Evolutionary conservation across 192 early-diverging fungal genomes (phyloP).

Genomic region (Umbelopsis vinacea): DNA sequence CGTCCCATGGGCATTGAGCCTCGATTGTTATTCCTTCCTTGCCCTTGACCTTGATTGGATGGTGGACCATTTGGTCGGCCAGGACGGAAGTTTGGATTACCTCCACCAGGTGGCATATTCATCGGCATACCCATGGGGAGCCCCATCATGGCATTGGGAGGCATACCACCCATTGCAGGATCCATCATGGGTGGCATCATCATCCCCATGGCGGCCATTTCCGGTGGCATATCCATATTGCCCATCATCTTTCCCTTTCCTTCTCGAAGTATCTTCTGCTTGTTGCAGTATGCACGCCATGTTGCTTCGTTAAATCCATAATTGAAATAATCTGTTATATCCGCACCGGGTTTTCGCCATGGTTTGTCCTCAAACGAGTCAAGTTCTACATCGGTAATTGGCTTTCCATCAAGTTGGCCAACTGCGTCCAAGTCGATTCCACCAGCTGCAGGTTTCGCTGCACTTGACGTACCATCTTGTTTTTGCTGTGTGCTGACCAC

Average conservation of each 20-base stretch:
- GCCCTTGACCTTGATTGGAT: neutral
- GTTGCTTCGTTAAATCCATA: slow-evolving; percentile 97
- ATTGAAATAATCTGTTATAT: slow-evolving; percentile 99
- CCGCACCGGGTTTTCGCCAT: slow-evolving; percentile 92
- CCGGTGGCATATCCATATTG: slow-evolving; percentile 49
- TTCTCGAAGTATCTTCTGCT: slow-evolving; percentile 88
- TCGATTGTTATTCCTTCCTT: slow-evolving; percentile 7
- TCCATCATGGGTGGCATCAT: slow-evolving; percentile 54
- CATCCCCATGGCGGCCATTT: slow-evolving; percentile 45
- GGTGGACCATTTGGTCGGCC: neutral
- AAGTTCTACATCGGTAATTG: slow-evolving; percentile 88
- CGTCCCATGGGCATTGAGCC: slow-evolving; percentile 43
- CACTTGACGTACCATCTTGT: slow-evolving; percentile 32
- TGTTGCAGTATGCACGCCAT: slow-evolving; percentile 93
- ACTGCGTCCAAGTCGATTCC: slow-evolving; percentile 71
- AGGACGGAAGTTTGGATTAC: slow-evolving; percentile 18
- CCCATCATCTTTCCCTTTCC: slow-evolving; percentile 45
- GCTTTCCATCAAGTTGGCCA: slow-evolving; percentile 79
- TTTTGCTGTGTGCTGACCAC: slow-evolving; percentile 42
- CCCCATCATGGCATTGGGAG: slow-evolving; percentile 39
- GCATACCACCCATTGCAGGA: slow-evolving; percentile 38
- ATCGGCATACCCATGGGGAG: slow-evolving; percentile 39
- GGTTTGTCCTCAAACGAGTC: slow-evolving; percentile 96
- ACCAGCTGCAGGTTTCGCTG: slow-evolving; percentile 22
- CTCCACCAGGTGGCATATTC: slow-evolving; percentile 29